phyloP scores from a whole-genome alignment of 2,329 filamentous ascomycete genomes.

The Bertia moriformis region DNA sequence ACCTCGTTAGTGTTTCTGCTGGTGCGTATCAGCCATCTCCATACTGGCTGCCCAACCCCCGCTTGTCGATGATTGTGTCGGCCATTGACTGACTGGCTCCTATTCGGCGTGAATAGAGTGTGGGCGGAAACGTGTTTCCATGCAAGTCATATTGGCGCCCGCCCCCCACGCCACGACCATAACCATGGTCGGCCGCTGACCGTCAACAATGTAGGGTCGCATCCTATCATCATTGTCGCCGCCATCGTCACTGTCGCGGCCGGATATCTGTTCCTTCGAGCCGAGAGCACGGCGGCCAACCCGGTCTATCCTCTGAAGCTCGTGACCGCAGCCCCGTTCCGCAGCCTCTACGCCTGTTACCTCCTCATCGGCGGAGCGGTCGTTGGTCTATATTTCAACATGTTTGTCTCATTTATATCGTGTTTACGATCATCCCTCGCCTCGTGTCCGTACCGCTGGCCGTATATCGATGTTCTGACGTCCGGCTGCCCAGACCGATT shows the following conservation, averaged over 20 bases:
- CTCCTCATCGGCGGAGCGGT: conserved; percentile 31
- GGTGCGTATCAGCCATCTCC: too few relatives aligned
- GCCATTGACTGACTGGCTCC: neutral
- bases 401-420: too few relatives aligned
- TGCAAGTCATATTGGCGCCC: conserved; percentile 29
- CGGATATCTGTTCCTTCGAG: conserved; percentile 34
- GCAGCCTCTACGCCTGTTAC: conserved; percentile 42
- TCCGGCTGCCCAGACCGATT: conserved; percentile 49
- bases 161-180: too few relatives aligned
- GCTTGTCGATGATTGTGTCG: too few relatives aligned
- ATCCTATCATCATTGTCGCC: conserved; percentile 38
- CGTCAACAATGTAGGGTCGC: conserved; percentile 27
- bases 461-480: conserved; percentile 13
- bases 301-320: conserved; percentile 48
- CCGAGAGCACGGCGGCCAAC: conserved; percentile 30
- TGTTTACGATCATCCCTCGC: too few relatives aligned
- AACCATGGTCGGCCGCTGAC: conserved; percentile 4
- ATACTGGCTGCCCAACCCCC: too few relatives aligned
- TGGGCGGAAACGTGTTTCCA: conserved; percentile 48
- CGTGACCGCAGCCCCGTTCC: conserved; percentile 31
- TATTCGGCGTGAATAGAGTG: conserved; percentile 21
- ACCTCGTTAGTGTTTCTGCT: conserved; percentile 44
- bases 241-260: conserved; percentile 29
- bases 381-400: conserved; percentile 45
- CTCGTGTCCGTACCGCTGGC: too few relatives aligned